Base-by-base conservation (phyloP, 352 stramenopile species). In the Saprolegnia parasitica region DNA sequence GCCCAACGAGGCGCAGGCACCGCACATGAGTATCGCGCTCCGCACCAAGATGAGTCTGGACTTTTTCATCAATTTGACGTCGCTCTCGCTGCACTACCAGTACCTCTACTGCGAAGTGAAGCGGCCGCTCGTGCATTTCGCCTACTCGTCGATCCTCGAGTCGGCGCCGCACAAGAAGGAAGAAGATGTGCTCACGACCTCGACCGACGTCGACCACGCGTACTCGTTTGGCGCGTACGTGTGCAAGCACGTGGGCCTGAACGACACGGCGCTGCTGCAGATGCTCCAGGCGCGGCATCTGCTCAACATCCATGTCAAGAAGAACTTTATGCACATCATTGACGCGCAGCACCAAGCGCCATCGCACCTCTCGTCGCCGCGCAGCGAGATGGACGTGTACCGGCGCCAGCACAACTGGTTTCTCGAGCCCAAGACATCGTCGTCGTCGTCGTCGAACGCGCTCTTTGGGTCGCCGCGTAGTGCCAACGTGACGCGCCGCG, bases 41-140 rank as follows among this genome's bases (percentile, higher is more conserved):
- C 79, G 72, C 47, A 83, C 81, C 56, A 77, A 83, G 42, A 78
- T 73, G 45, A 76, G 77, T 8, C 81, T 77, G 10, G 78, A 87
- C 42, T 95, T 95, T 55, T 91, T 88, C 72, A 71, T 93, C 61
- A 91, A 95, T 62, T 71, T 95, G 32, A 95, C 86, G n/a, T 95
- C 86, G 45, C 75, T 92, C 29, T 80, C 86, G 24, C 76, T 95
- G 35, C 92, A 89, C 74, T 95, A 91, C 58, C 84, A 95, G 74
- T 87, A 88, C 72, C 73, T 91, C 4, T 78, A 93, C 68, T 89
- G 83, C 18, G 89, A 72, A 66, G 73, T 80, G 13, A 84, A 91
- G 62, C 79, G 77, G 29, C 78, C 82, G 26, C 67, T 93, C 58
- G 67, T 93, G 1, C 79, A 65, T 9, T 93, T 63, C 62, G 63